Base-by-base conservation (phyloP, 164 flowering plant species). In the Umbellularia californica region DNA sequence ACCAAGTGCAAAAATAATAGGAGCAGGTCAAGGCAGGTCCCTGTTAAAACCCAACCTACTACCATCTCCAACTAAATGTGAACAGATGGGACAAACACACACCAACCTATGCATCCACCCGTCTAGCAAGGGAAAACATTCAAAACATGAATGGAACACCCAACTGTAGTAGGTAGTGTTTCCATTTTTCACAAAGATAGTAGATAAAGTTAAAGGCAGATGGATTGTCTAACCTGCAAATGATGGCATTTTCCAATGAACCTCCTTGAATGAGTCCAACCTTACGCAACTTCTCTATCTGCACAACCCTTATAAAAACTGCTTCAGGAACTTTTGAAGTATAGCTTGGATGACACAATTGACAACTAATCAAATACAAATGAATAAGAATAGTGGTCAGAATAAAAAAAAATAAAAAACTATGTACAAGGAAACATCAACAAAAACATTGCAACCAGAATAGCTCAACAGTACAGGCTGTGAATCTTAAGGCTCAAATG, bases 251-350 rank as follows among this genome's bases (percentile, higher is more conserved):
- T 70, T 92, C 90, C 23, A 80, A 47, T 50, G 98, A 92, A 22
- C 99, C 97, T 35, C 98, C 99, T 84, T 88, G 87, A 65, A 95
- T 92, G 24, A 95, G 87, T 78, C 97, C 97, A 69, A 84, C 83
- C 50, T 78, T 78, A 12, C 80, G 87, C 89, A 93, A 83, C 68
- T 73, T 69, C 84, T 95, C 95, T 71, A 95, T 89, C 98, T 94
- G 86, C 72, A 80, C 52, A 69, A 69, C 35, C 71, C 19, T 47
- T 20, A 47, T 69, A 5, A 50, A 35, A 14, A 5, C 70, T 33
- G 28, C 23, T 22, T 60, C 64, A 60, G 64, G 11, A 19, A 60
- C n/a, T 19, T 60, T 19, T 60, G 23, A 60, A 60, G n/a, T 41
- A 41, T 55, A 24, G 13, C 67, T 22, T 22, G 3, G 3, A 64